Evolutionary conservation across 331 rosid genomes (phyloP).

Genomic region (Pyracantha coccinea): DNA sequence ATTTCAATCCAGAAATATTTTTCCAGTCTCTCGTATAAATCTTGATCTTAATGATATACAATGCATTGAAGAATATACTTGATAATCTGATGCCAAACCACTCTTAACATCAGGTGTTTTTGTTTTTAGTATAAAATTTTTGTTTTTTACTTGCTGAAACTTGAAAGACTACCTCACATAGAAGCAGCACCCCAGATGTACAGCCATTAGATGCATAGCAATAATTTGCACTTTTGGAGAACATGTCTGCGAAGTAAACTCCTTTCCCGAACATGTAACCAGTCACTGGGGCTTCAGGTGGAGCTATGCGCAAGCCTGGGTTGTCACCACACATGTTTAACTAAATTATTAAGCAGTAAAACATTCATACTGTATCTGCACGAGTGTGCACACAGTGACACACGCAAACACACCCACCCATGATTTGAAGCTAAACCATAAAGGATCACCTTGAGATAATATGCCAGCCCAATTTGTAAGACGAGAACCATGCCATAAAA

Average conservation of each 20-base stretch:
- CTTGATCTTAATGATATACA: background rate
- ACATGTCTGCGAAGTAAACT: slow-evolving; percentile 95
- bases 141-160: background rate
- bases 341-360: slow-evolving; percentile 2
- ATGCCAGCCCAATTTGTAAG: slow-evolving; percentile 96
- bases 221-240: slow-evolving; percentile 96
- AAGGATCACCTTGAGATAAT: slow-evolving; percentile 84
- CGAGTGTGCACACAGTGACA: background rate
- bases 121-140: background rate
- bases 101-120: background rate
- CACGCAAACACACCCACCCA: background rate
- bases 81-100: background rate
- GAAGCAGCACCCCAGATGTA: slow-evolving; percentile 73
- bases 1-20: background rate
- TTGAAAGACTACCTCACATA: slow-evolving; percentile 75
- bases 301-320: slow-evolving; percentile 95
- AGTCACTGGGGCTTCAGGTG: slow-evolving; percentile 91
- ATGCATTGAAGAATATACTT: background rate
- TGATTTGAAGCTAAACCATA: slow-evolving; percentile 3
- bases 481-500: slow-evolving; percentile 97
- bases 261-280: slow-evolving; percentile 99
- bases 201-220: slow-evolving; percentile 52
- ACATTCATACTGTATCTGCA: background rate
- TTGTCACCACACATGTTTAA: background rate
- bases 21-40: background rate